A percentile compares a stretch with the other conserved stretches of the same genome.
Conservation (phyloP, 2,329 filamentous ascomycete genomes). For the Aspergillus ruber region DNA sequence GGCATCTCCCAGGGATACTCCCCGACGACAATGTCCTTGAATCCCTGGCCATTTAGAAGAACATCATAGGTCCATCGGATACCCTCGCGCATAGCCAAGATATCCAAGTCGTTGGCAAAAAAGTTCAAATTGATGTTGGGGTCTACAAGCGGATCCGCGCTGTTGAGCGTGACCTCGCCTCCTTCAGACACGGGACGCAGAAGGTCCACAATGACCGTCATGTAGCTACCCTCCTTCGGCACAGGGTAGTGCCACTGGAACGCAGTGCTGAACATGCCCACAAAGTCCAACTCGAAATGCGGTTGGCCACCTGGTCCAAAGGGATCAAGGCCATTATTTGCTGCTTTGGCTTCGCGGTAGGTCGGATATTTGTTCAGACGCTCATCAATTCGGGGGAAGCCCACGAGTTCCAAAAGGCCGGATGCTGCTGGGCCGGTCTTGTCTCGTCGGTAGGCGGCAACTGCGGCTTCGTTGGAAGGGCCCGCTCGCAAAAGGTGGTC, state of each 20-base stretch:
- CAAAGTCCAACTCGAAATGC: constrained; percentile 58
- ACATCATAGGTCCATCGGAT: constrained; percentile 51
- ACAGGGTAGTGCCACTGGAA: constrained; percentile 47
- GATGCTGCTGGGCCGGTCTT: constrained; percentile 37
- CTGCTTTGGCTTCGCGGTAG: constrained; percentile 41
- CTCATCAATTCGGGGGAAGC: constrained; percentile 55
- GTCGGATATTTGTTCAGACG: constrained; percentile 43
- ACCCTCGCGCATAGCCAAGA: constrained; percentile 55
- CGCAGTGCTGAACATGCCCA: constrained; percentile 50
- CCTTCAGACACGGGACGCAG: constrained; percentile 42
- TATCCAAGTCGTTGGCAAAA: constrained; percentile 44
- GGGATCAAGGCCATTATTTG: constrained; percentile 43
- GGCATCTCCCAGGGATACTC: constrained; percentile 59
- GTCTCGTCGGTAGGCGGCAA: constrained; percentile 33
- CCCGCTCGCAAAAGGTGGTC: constrained; percentile 35
- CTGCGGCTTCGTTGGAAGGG: constrained; percentile 23
- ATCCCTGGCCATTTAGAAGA: constrained; percentile 50
- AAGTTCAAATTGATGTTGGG: constrained; percentile 41
- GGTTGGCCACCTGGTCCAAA: constrained; percentile 53
- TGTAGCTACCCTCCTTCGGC: constrained; percentile 42
- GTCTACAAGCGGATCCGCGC: constrained; percentile 31
- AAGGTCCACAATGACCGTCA: constrained; percentile 53
- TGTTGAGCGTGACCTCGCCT: constrained; percentile 36
- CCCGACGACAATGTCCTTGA: constrained; percentile 38
- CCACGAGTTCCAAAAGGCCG: constrained; percentile 48